Evolutionary conservation across 2,329 filamentous ascomycete species (phyloP), one percentile per base, ranked within the genome.

Genomic region (Beauveria bassiana): DNA sequence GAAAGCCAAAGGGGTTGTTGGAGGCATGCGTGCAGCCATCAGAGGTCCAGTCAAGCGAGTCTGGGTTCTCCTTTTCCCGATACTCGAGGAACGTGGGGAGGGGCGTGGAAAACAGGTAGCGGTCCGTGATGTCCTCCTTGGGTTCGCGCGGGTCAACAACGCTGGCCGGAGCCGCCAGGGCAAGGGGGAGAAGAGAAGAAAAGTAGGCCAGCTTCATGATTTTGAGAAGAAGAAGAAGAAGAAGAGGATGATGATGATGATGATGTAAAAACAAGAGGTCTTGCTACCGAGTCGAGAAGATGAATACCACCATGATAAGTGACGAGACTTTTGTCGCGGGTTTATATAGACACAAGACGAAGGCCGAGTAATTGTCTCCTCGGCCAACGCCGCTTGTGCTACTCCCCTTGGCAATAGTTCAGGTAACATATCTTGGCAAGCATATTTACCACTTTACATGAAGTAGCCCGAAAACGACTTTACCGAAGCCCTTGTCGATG

Each of bases 121-220:
- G 56, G 45, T 63, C 61, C 6, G 61, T 63, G 3, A 47, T 50
- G 12, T 62, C 22, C 20, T 46, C 34, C 2, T 1, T 18, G n/a
- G 61, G 22, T 22, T 60, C 56, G 3, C 34, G 50, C 69, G 70
- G 59, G 71, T 72, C 40, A 67, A 69, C 40, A 67, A 69, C 16
- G 61, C 71, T 49, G 70, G 72, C 64, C 66, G 67, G 66, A 67
- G 67, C 5, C 68, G 70, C n/a, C 18, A 70, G n/a, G 68, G 65
- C 49, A 61, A 47, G 16, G 5, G 57, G 52, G 8, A 57, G 56
- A 14, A 57, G 56, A 22, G 38, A 6, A n/a, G 26, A 4, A 26
- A 59, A 20, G 20, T 46, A 28, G 28, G 40, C 9, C 22, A 56
- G 34, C 56, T 61, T 63, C 61, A 63, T 63, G 2, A 38, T 38